These are phyloP conservation scores for Amaranthus tricolor DNA, from an alignment of 179 eudicot species.

Conservation along the genomic window DNA sequence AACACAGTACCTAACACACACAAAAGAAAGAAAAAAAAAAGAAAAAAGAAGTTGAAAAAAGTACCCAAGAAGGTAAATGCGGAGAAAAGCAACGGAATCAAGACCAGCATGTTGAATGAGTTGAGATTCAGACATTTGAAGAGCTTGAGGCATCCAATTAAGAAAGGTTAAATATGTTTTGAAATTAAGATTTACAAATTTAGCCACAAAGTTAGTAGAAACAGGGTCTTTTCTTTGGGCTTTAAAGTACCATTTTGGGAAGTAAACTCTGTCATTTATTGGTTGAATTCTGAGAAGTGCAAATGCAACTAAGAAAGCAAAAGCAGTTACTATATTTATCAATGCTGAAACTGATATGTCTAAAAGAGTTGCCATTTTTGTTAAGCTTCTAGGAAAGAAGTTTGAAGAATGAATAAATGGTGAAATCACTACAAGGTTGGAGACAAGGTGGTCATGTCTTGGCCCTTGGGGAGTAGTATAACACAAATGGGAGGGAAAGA, in stretches of 20 bases:
- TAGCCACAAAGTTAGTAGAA: constrained; percentile 46
- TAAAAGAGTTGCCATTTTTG: constrained; percentile 53
- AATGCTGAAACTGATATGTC: constrained; percentile 80
- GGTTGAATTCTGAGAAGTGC: constrained; percentile 77
- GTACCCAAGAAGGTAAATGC: constrained; percentile 67
- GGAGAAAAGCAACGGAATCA: constrained; percentile 66
- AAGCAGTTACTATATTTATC: constrained; percentile 57
- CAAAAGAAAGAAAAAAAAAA: not conserved
- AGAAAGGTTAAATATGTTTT: constrained; percentile 58
- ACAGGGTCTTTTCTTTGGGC: constrained; percentile 50
- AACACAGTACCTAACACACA: too few relatives aligned
- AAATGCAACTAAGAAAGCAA: constrained; percentile 68
- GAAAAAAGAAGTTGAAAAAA: not conserved
- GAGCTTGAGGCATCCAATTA: constrained; percentile 76
- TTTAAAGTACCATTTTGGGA: constrained; percentile 63
- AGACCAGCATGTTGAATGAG: constrained; percentile 66
- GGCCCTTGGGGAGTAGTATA: not conserved
- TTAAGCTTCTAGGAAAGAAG: not conserved
- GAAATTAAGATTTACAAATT: constrained; percentile 54
- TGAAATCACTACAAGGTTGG: not conserved
- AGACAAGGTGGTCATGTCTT: not conserved
- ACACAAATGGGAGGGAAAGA: constrained; percentile 1
- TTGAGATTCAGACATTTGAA: constrained; percentile 48
- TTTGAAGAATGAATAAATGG: not conserved
- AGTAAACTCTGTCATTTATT: constrained; percentile 69